These are phyloP conservation scores for Xerocomus cyaneibrunnescens DNA, from an alignment of 1,284 basidiomycete species.

Conservation along the genomic window DNA sequence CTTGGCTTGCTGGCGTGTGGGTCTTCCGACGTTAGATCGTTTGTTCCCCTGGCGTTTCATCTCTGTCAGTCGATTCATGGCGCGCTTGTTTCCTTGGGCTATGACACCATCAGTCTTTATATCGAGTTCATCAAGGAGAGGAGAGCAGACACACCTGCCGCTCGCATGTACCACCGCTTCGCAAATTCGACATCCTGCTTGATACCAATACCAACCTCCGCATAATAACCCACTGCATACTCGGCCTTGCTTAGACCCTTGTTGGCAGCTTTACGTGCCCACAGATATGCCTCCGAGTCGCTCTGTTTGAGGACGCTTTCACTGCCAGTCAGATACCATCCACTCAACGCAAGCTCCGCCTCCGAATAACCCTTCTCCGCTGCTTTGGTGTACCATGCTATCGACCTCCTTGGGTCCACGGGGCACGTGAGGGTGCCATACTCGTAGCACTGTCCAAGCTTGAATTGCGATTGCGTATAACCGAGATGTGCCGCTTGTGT, in stretches of 20 bases:
- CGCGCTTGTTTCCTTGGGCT: conserved; percentile 94
- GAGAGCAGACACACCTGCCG: conserved; percentile 69
- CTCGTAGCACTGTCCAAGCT: conserved; percentile 94
- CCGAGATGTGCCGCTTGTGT: conserved; percentile 93
- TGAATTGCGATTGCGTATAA: conserved; percentile 93
- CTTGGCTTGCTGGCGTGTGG: conserved; percentile 89
- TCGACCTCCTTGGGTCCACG: conserved; percentile 89
- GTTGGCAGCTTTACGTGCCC: conserved; percentile 92
- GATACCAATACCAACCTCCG: conserved; percentile 97
- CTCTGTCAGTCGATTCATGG: conserved; percentile 94
- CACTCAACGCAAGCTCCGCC: conserved; percentile 92
- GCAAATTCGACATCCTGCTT: conserved; percentile 95
- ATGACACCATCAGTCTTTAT: conserved; percentile 8
- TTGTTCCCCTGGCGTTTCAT: conserved; percentile 80
- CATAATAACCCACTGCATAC: conserved; percentile 97
- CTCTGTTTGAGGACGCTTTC: conserved; percentile 97
- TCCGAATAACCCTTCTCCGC: conserved; percentile 95
- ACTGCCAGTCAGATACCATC: conserved; percentile 96
- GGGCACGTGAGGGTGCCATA: conserved; percentile 89
- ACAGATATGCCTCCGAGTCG: conserved; percentile 96
- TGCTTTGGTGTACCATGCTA: conserved; percentile 98
- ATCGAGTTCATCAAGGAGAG: neutral
- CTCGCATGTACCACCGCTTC: conserved; percentile 98
- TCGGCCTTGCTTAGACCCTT: conserved; percentile 93
- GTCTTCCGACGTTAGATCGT: conserved; percentile 70